These are phyloP conservation scores for Candida mattraensis DNA, from an alignment of 805 yeast species.

Conservation along the genomic window DNA sequence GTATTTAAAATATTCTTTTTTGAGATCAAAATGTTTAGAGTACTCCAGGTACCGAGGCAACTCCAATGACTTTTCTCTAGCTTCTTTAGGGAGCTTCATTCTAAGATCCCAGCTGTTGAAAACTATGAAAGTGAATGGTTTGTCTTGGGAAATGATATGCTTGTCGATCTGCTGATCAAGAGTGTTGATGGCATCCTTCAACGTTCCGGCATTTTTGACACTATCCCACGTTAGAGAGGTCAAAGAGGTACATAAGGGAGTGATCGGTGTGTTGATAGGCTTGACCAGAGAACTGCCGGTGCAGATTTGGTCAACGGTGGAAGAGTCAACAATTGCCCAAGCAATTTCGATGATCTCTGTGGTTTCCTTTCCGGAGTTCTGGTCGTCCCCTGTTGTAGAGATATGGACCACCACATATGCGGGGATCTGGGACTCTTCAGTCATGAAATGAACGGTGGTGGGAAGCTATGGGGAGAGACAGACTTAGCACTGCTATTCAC, in stretches of 20 bases:
- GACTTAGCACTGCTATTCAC: too few species aligned
- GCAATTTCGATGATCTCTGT: conserved; percentile 67
- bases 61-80: conserved; percentile 69
- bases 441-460: too few species aligned
- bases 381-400: conserved; percentile 68
- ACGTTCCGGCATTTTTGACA: conserved; percentile 54
- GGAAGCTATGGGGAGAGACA: too few species aligned
- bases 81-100: conserved; percentile 78
- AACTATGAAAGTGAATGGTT: conserved; percentile 65
- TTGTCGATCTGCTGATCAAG: conserved; percentile 53
- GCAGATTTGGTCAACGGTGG: conserved; percentile 42
- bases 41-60: conserved; percentile 76
- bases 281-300: conserved; percentile 51
- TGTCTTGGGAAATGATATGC: conserved; percentile 39
- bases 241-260: conserved; percentile 52
- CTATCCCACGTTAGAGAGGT: conserved; percentile 62
- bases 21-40: conserved; percentile 74
- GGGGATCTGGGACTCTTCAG: conserved; percentile 6
- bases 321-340: conserved; percentile 63
- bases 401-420: conserved; percentile 60
- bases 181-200: conserved; percentile 60
- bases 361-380: conserved; percentile 62
- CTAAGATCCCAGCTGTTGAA: conserved; percentile 67
- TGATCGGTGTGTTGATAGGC: conserved; percentile 66
- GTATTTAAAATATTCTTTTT: conserved; percentile 73